phyloP scores from a whole-genome alignment of 1,284 basidiomycete species.

The Ganoderma sinense region DNA sequence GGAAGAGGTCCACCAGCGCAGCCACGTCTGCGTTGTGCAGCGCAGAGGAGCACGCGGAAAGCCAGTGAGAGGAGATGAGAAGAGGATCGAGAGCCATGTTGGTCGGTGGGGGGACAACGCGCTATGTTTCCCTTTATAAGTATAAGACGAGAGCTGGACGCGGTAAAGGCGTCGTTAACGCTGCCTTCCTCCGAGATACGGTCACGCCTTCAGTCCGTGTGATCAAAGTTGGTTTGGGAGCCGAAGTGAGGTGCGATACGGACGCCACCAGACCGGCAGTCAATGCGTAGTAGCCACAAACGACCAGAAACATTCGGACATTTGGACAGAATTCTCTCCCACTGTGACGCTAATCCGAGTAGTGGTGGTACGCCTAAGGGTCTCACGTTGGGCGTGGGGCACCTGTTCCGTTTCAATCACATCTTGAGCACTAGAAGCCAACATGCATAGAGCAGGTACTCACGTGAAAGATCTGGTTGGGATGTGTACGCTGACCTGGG shows the following conservation, averaged over 20 bases:
- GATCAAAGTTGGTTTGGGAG: background rate
- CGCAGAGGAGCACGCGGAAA: constrained; percentile 47
- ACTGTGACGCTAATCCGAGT: background rate
- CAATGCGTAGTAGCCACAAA: background rate
- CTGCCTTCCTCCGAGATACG: too few relatives aligned
- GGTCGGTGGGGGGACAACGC: background rate
- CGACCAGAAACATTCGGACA: background rate
- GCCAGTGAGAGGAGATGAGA: constrained; percentile 52
- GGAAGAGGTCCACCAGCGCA: constrained; percentile 45
- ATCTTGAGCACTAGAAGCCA: background rate
- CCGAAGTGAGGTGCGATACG: background rate
- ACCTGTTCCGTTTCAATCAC: background rate
- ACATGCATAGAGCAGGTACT: background rate
- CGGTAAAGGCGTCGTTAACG: background rate
- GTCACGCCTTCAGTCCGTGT: background rate
- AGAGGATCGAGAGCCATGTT: constrained; percentile 15
- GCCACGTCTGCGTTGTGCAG: constrained; percentile 44
- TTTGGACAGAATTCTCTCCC: background rate
- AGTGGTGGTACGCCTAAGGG: background rate
- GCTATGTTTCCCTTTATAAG: background rate
- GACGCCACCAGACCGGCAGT: background rate
- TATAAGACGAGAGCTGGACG: background rate
- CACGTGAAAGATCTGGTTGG: background rate
- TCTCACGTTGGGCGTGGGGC: background rate
- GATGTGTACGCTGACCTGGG: background rate